Conservation (phyloP, 2,329 filamentous ascomycete species). For the Pestalotiopsis sp. region DNA sequence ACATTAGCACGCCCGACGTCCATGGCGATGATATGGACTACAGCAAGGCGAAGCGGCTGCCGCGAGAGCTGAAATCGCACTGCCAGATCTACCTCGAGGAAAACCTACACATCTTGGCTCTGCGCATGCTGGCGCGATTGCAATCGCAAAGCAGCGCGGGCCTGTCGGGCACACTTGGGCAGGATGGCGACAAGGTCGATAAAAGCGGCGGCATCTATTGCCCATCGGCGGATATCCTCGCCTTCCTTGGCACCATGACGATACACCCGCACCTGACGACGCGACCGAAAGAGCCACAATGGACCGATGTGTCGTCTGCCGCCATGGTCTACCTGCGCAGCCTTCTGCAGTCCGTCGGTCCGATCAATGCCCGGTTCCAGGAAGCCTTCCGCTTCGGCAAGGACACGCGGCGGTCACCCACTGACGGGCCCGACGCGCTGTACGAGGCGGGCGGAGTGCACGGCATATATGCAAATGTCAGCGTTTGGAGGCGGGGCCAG, state of each 20-base stretch:
- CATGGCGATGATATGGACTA: conserved; percentile 40
- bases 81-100: conserved; percentile 77
- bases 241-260: conserved; percentile 78
- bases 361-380: conserved; percentile 70
- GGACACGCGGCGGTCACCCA: conserved; percentile 27
- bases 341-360: conserved; percentile 67
- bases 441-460: conserved; percentile 55
- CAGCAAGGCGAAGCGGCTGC: conserved; percentile 57
- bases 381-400: conserved; percentile 70
- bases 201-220: conserved; percentile 48
- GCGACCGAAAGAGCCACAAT: conserved; percentile 64
- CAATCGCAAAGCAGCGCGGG: conserved; percentile 51
- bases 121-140: conserved; percentile 67
- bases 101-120: conserved; percentile 63
- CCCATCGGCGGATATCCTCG: conserved; percentile 73
- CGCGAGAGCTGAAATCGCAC: conserved; percentile 67
- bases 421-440: conserved; percentile 54
- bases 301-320: conserved; percentile 64
- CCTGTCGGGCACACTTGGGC: not conserved
- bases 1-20: conserved; percentile 24
- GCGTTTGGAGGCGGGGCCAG: conserved; percentile 74
- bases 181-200: conserved; percentile 14
- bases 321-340: conserved; percentile 73
- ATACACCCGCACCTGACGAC: conserved; percentile 82
- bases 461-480: conserved; percentile 64